Conservation (phyloP, 2,329 filamentous ascomycete genomes). For the Geoglossum cookeanum region DNA sequence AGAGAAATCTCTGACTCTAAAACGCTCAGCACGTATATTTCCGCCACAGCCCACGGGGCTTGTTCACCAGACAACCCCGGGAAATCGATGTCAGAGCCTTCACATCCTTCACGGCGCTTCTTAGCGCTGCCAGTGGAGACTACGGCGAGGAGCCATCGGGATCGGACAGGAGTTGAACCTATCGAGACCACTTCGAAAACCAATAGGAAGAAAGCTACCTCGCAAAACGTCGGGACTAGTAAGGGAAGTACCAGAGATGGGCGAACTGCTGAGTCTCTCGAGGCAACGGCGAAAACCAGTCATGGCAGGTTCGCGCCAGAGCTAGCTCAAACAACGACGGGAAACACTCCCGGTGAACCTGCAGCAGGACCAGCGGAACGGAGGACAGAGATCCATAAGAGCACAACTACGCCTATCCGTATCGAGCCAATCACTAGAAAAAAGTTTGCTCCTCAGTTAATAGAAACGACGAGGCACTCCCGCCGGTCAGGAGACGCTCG, state of each 20-base stretch:
- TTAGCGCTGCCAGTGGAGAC: conserved; percentile 18
- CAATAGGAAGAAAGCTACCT: conserved; percentile 25
- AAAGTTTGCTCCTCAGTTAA: conserved; percentile 57
- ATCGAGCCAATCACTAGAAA: conserved; percentile 14
- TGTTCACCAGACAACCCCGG: not conserved
- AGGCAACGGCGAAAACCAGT: conserved; percentile 17
- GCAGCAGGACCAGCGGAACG: not conserved
- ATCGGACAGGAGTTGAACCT: conserved; percentile 44
- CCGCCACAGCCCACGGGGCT: not conserved
- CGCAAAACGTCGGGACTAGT: not conserved
- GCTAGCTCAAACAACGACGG: conserved; percentile 4
- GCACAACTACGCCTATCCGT: not conserved
- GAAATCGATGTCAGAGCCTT: conserved; percentile 4
- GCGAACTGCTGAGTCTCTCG: conserved; percentile 18
- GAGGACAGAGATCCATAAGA: not conserved
- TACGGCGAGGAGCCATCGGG: conserved; percentile 13
- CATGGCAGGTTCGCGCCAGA: conserved; percentile 10
- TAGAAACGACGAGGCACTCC: conserved; percentile 36
- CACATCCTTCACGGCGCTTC: conserved; percentile 18
- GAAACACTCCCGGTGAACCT: not conserved
- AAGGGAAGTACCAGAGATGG: not conserved
- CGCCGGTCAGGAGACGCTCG: not conserved
- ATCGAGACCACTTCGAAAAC: conserved; percentile 53
- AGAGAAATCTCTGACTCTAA: not conserved
- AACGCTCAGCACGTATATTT: not conserved